Base-by-base conservation (phyloP, 2,329 filamentous ascomycete genomes). In the Lizonia empirigonia region DNA sequence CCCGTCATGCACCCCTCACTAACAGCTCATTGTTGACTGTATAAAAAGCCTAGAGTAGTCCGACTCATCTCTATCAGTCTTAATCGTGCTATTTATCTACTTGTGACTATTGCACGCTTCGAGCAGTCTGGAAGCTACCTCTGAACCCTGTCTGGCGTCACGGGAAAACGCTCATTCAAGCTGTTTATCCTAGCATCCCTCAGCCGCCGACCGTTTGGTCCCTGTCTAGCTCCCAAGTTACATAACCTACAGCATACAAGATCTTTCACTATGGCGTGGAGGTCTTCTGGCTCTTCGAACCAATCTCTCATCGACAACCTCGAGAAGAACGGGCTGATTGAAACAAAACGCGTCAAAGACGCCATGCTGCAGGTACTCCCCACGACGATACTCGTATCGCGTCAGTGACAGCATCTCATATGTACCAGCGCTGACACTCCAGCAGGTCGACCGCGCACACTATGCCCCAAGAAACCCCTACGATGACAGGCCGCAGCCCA, bases 391-490 rank as follows among this genome's bases (percentile, higher is more conserved):
- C 44, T 35, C 29, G 44, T 40, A 50, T 41, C 41, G 26, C 36
- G 41, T 41, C 41, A 52, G 8, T 19, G n/a, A 24, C 5, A 30
- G n/a, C 30, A 22, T 50, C 5, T 15, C 12, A 3, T 30, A 15
- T 19, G 4, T 12, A 8, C 12, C 30, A 26, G 6, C 2, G 12
- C 44, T 59, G 23, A 58, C 45, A 50, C 33, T 24, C 7, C 8
- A 10, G 7, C 59, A 91, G 87, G 91, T 97, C 68, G 93, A 99
- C 74, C 85, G 94, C 55, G 91, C 84, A 0, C 84, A 97, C 74
- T 97, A 93, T 75, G 83, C 89, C 12, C 89, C 90, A 3, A 67
- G 74, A 0, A 72, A 72, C 8, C 85, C 94, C 2, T 97, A 97
- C 73, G 79, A 83, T 63, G 87, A 90, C 76, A 83, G 81, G 1